These are phyloP conservation scores for Erodium texanum DNA, from an alignment of 441 rosid genomes.

Conservation along the genomic window DNA sequence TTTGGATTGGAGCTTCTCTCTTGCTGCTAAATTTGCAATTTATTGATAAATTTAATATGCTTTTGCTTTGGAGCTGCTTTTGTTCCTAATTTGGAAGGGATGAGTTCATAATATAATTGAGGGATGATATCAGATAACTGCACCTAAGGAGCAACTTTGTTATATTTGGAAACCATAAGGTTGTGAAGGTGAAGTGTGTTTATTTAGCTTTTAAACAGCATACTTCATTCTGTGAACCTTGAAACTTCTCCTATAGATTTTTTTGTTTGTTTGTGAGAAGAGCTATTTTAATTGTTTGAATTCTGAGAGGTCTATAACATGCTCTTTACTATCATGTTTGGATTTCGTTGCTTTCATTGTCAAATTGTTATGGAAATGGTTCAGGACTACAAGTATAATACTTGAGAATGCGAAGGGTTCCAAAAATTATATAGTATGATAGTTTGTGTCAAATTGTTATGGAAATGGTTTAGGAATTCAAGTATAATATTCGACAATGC, in stretches of 20 bases:
- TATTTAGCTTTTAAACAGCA: too few relatives aligned
- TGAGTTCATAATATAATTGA: neutral
- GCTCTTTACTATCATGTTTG: neutral
- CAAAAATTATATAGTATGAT: neutral
- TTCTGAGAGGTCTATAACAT: neutral
- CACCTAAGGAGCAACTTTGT: too few relatives aligned
- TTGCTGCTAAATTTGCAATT: conserved; percentile 10
- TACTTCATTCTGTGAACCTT: too few relatives aligned
- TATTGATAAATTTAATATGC: neutral
- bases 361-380: neutral
- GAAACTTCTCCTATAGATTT: too few relatives aligned
- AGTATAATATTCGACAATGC: neutral
- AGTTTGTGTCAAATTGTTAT: neutral
- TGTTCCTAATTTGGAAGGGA: neutral
- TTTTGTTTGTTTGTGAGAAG: neutral
- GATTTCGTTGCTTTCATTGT: neutral
- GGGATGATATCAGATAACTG: too few relatives aligned
- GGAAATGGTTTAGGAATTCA: neutral
- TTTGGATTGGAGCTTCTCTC: conserved; percentile 2
- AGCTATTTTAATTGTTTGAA: neutral
- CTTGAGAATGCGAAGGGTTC: neutral
- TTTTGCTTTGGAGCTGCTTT: neutral
- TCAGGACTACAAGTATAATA: neutral
- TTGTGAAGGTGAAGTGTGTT: too few relatives aligned
- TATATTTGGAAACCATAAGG: too few relatives aligned